Evolutionary conservation across 768 basidiomycete genomes (phyloP).

Genomic region (Suillus tomentosus): DNA sequence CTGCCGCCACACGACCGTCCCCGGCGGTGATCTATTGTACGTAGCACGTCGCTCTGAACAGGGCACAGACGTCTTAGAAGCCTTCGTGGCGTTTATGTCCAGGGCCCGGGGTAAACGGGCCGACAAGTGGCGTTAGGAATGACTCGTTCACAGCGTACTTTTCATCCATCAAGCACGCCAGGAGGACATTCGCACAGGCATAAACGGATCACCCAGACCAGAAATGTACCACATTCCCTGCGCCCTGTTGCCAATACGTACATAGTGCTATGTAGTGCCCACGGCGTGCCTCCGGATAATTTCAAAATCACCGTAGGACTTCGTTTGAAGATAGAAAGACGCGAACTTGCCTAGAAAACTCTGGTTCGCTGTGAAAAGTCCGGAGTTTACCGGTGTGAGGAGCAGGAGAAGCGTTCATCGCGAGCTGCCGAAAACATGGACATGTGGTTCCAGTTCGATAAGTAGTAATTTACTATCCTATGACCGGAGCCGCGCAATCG

Average conservation of each 20-base stretch:
- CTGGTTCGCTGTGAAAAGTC: constrained; percentile 2
- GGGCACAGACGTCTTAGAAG: constrained; percentile 1
- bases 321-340: not conserved
- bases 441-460: constrained; percentile 1
- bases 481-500: not conserved
- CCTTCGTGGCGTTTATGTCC: constrained; percentile 8
- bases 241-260: not conserved
- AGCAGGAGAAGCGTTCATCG: not conserved
- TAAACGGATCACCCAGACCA: not conserved
- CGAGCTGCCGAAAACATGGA: constrained; percentile 1
- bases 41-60: not conserved
- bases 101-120: not conserved
- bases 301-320: not conserved
- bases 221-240: not conserved
- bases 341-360: not conserved
- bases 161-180: not conserved
- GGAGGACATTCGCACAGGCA: not conserved
- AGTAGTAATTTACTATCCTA: not conserved
- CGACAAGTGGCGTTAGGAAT: not conserved
- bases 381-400: constrained; percentile 2
- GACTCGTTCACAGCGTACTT: not conserved
- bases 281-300: not conserved
- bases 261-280: not conserved
- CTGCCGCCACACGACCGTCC: not conserved
- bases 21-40: constrained; percentile 8